Percentiles rank a stretch among this genome's conserved stretches.
Evolutionary conservation across 495 filamentous ascomycete species (phyloP).

Genomic region (Talaromyces liani): DNA sequence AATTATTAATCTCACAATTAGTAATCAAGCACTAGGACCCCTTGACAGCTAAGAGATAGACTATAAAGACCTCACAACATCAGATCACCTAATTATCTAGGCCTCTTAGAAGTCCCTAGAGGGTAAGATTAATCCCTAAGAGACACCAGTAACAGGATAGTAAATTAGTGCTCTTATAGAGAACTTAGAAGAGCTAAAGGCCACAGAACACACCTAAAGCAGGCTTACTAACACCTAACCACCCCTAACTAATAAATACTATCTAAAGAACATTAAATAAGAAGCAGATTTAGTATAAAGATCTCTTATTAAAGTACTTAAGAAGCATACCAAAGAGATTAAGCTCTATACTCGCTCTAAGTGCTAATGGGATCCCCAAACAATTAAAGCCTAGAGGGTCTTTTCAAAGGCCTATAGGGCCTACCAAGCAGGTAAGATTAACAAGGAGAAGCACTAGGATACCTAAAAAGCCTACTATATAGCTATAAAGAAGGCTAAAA

Average conservation of each 20-base stretch:
- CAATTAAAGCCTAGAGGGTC: neutral
- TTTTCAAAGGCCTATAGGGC: neutral
- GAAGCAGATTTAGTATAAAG: neutral
- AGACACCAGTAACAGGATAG: neutral
- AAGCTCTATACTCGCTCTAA: neutral
- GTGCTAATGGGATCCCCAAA: neutral
- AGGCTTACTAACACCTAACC: no score
- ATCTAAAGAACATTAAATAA: neutral
- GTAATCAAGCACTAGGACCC: neutral
- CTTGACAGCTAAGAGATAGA: neutral
- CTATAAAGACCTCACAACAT: neutral
- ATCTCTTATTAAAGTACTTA: neutral
- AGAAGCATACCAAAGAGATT: neutral
- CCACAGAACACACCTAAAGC: no score
- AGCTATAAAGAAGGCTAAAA: neutral
- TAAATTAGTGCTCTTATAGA: neutral
- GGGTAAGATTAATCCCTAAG: neutral
- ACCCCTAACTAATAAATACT: neutral
- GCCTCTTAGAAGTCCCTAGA: neutral
- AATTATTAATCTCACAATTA: neutral
- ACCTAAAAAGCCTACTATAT: neutral
- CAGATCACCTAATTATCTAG: neutral
- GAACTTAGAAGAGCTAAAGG: no score
- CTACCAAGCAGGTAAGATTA: neutral
- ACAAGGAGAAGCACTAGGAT: neutral